phyloP scores from a whole-genome alignment of 495 filamentous ascomycete genomes.

The Hypomontagnella monticulosa region DNA sequence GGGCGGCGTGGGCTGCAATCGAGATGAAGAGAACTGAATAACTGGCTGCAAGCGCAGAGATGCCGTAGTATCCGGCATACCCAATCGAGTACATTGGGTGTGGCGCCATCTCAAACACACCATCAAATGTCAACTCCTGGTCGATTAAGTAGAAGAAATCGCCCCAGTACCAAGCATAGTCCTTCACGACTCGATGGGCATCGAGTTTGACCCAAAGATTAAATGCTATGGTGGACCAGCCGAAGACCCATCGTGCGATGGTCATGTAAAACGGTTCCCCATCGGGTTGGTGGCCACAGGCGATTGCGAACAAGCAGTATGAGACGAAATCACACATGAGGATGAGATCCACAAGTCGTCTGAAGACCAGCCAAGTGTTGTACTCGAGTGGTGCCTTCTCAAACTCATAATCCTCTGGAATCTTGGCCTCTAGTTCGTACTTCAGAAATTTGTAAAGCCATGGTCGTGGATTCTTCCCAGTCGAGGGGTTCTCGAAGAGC shows the following conservation, averaged over 20 bases:
- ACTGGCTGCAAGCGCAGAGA: constrained; percentile 98
- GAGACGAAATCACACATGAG: constrained; percentile 98
- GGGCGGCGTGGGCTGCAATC: constrained; percentile 90
- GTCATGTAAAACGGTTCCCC: constrained; percentile 76
- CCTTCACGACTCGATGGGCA: constrained; percentile 97
- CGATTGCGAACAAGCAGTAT: constrained; percentile 93
- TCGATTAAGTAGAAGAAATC: constrained; percentile 99
- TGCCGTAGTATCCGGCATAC: constrained; percentile 97
- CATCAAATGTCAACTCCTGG: constrained; percentile 96
- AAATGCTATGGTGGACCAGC: constrained; percentile 84
- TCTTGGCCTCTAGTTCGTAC: constrained; percentile 90
- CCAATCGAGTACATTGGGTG: constrained; percentile 99
- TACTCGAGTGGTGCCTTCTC: constrained; percentile 94
- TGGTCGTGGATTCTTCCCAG: constrained; percentile 82
- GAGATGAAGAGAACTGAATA: constrained; percentile 97
- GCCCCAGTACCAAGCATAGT: constrained; percentile 99
- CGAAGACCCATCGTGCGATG: constrained; percentile 79
- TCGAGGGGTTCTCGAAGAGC: constrained; percentile 85
- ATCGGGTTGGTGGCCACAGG: constrained; percentile 78
- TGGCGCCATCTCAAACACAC: constrained; percentile 98
- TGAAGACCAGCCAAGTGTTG: constrained; percentile 98
- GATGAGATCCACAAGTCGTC: constrained; percentile 92
- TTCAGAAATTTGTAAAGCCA: constrained; percentile 84
- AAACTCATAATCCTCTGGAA: constrained; percentile 92
- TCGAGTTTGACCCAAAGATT: constrained; percentile 99